Conservation (phyloP, 2,329 filamentous ascomycete species). For the Nannizziopsis barbatae region DNA sequence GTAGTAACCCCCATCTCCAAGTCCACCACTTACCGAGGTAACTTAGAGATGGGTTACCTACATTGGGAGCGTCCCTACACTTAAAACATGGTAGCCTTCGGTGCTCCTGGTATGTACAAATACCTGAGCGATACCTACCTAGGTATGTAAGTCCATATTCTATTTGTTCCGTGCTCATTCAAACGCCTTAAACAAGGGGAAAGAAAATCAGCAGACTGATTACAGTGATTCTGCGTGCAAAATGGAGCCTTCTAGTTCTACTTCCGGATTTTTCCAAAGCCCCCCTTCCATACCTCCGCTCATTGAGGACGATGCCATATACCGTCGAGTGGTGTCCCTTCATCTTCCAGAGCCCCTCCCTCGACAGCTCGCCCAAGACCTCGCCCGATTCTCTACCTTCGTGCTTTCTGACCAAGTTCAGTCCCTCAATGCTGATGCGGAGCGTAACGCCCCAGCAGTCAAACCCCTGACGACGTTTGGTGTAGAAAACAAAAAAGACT, state of each 20-base stretch:
- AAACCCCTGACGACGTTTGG: constrained; percentile 20
- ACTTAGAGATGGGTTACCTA: too few relatives aligned
- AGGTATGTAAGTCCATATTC: too few relatives aligned
- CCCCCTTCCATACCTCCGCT: constrained; percentile 16
- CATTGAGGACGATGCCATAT: constrained; percentile 17
- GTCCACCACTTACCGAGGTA: too few relatives aligned
- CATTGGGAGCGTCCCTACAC: too few relatives aligned
- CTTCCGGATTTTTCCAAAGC: constrained; percentile 20
- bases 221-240: not conserved
- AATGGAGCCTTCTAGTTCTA: constrained; percentile 21
- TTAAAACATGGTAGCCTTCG: too few relatives aligned
- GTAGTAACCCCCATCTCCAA: too few relatives aligned
- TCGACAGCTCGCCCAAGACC: constrained; percentile 15
- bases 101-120: too few relatives aligned
- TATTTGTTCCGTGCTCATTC: too few relatives aligned
- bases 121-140: too few relatives aligned
- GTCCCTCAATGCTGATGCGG: constrained; percentile 17
- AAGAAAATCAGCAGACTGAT: too few relatives aligned
- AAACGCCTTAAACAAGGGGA: too few relatives aligned
- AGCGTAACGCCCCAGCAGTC: constrained; percentile 18
- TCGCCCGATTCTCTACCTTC: constrained; percentile 17
- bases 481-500: constrained; percentile 20
- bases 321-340: constrained; percentile 18
- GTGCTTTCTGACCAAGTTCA: constrained; percentile 18
- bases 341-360: constrained; percentile 19